Base-by-base conservation (phyloP, 1,284 basidiomycete species). In the Trametes pubescens region DNA sequence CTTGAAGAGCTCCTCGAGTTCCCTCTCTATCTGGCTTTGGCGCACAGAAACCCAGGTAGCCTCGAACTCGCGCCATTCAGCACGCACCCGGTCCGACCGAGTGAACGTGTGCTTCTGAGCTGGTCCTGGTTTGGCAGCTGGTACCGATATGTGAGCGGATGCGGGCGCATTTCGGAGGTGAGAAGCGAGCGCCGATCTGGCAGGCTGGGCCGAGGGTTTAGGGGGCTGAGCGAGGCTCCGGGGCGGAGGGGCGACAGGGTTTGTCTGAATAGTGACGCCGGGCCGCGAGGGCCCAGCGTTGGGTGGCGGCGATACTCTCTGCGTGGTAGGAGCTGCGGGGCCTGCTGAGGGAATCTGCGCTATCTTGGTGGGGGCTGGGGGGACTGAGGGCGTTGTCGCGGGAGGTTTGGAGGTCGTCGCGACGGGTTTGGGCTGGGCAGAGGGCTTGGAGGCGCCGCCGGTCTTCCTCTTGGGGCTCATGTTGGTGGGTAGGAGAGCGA, bases 381-480 rank as follows among this genome's bases (percentile, higher is more conserved):
- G 52, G 51, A 21, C 22, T 22, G 57, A 18, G 46, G 32, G 14
- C 9, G 49, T 16, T 7, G 51, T 24, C 4, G 46, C 37, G 29
- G 60, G 37, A 21, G 53, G 10, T 21, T 54, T 60, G 7, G 51
- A 22, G 16, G 57, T 44, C 22, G 48, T 43, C 40, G 57, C 47
- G 38, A 38, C 26, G n/a, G 57, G 48, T 37, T 65, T 65, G 40
- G 66, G 32, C 37, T 56, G 66, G 66, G 66, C 66, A 64, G 64
- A 46, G 66, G 66, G 66, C 59, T 65, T 68, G 56, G 51, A 38
- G 51, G 57, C 57, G 34, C 54, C 56, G 54, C 57, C 59, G 37
- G 48, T 60, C 62, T 62, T 65, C 57, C 56, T 61, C 55, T 58
- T 64, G 62, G 64, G 67, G 64, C 65, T 68, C 67, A 68, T 68